Conservation (phyloP, 1,284 basidiomycete genomes). For the Schizopora paradoxa region DNA sequence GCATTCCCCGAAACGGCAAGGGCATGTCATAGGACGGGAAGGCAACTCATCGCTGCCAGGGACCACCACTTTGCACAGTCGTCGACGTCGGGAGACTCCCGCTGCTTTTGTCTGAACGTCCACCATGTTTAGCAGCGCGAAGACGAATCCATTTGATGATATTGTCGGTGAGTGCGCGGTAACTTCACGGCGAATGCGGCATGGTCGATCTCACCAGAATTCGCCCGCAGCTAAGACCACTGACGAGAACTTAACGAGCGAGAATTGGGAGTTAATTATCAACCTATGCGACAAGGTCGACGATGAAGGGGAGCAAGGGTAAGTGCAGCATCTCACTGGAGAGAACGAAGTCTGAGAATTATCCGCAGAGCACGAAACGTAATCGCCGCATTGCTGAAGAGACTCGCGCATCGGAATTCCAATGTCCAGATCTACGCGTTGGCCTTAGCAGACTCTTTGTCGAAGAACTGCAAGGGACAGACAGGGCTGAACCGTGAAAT, state of each 20-base stretch:
- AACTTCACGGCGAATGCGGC: too few relatives aligned
- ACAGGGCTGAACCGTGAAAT: constrained; percentile 89
- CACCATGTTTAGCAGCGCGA: constrained; percentile 61
- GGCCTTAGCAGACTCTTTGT: constrained; percentile 80
- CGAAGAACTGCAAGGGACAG: constrained; percentile 85
- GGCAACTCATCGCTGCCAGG: too few relatives aligned
- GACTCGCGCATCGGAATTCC: constrained; percentile 88
- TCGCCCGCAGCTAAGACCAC: constrained; percentile 75
- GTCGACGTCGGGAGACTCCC: too few relatives aligned
- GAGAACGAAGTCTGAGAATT: constrained; percentile 5
- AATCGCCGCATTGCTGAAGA: constrained; percentile 82
- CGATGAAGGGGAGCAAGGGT: constrained; percentile 85
- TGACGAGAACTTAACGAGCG: constrained; percentile 88
- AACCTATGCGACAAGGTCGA: constrained; percentile 96
- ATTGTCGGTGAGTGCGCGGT: constrained; percentile 69
- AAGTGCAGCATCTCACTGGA: constrained; percentile 23
- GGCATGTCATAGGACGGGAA: too few relatives aligned
- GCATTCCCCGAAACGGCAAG: too few relatives aligned
- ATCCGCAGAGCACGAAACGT: constrained; percentile 76
- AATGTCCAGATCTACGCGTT: constrained; percentile 96
- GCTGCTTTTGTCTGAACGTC: too few relatives aligned
- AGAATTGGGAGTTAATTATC: constrained; percentile 95
- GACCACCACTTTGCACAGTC: too few relatives aligned
- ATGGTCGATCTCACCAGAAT: constrained; percentile 4
- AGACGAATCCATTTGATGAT: constrained; percentile 86